Evolutionary conservation across 805 yeast genomes (phyloP).

Genomic region (Priceomyces fermenticarens): DNA sequence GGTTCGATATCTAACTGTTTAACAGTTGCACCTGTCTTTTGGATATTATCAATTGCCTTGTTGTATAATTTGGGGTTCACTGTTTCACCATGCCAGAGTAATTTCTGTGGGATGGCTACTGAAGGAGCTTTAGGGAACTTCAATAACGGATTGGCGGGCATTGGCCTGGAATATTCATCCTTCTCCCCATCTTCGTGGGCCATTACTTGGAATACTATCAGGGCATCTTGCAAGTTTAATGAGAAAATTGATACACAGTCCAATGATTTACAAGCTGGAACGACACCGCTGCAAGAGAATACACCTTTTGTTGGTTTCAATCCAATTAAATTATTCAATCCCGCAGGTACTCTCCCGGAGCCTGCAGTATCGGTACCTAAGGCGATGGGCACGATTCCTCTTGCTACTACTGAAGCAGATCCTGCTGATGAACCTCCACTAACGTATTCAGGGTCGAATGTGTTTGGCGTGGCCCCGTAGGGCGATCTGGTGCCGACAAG

Average conservation of each 20-base stretch:
- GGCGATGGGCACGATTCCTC: slow-evolving; percentile 85
- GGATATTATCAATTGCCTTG: slow-evolving; percentile 50
- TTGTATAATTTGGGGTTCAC: slow-evolving; percentile 71
- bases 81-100: slow-evolving; percentile 78
- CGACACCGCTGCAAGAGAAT: slow-evolving; percentile 86
- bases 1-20: slow-evolving; percentile 70
- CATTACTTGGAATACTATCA: slow-evolving; percentile 64
- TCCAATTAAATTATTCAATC: slow-evolving; percentile 86
- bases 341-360: slow-evolving; percentile 96
- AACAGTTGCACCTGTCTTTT: slow-evolving; percentile 49
- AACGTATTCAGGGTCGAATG: slow-evolving; percentile 74
- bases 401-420: slow-evolving; percentile 86
- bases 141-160: slow-evolving; percentile 65
- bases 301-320: slow-evolving; percentile 90
- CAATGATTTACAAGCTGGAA: slow-evolving; percentile 93
- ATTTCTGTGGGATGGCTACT: slow-evolving; percentile 71
- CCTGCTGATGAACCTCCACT: slow-evolving; percentile 97
- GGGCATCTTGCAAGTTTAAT: slow-evolving; percentile 78
- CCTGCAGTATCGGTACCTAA: slow-evolving; percentile 98
- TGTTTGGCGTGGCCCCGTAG: slow-evolving; percentile 82
- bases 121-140: slow-evolving; percentile 58
- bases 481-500: slow-evolving; percentile 94
- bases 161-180: slow-evolving; percentile 77
- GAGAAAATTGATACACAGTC: slow-evolving; percentile 91
- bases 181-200: slow-evolving; percentile 64